Conservation (phyloP, 1,284 basidiomycete genomes). For the Apiotrichum gamsii region DNA sequence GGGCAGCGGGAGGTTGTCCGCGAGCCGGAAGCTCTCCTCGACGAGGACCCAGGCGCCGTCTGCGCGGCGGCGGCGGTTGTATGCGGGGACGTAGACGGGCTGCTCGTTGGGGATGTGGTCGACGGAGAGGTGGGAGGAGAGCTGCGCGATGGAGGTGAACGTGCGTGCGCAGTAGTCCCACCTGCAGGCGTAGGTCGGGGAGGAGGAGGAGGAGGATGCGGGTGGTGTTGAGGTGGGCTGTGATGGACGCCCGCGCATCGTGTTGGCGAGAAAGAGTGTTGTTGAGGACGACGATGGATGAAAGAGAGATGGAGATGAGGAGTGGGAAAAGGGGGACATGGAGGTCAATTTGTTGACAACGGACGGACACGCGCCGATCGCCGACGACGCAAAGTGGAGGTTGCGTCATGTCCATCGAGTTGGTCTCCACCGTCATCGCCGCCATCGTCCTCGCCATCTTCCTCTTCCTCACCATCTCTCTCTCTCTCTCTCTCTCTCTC, state of each 20-base stretch:
- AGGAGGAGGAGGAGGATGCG: not conserved
- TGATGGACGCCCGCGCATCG: too few relatives aligned
- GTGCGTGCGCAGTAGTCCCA: conserved; percentile 14
- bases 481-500: too few relatives aligned
- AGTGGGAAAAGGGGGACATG: not conserved
- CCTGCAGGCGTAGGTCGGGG: conserved; percentile 8
- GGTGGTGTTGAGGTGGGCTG: not conserved
- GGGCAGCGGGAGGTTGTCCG: not conserved
- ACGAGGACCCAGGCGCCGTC: conserved; percentile 12
- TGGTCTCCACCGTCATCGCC: too few relatives aligned
- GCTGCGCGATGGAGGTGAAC: conserved; percentile 3
- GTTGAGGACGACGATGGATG: too few relatives aligned
- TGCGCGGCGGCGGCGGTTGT: conserved; percentile 7
- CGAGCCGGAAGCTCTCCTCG: not conserved
- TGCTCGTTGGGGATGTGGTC: conserved; percentile 12
- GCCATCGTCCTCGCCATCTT: too few relatives aligned
- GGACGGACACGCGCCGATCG: too few relatives aligned
- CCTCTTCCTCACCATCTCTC: too few relatives aligned
- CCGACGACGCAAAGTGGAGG: not conserved
- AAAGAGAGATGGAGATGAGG: not conserved
- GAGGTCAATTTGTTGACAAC: too few relatives aligned
- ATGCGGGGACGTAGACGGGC: conserved; percentile 7
- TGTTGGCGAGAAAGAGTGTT: too few relatives aligned
- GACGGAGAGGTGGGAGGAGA: conserved; percentile 5
- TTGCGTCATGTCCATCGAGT: too few relatives aligned